These are phyloP conservation scores for Nigrospora oryzae DNA, from an alignment of 2,329 filamentous ascomycete genomes.

Conservation along the genomic window DNA sequence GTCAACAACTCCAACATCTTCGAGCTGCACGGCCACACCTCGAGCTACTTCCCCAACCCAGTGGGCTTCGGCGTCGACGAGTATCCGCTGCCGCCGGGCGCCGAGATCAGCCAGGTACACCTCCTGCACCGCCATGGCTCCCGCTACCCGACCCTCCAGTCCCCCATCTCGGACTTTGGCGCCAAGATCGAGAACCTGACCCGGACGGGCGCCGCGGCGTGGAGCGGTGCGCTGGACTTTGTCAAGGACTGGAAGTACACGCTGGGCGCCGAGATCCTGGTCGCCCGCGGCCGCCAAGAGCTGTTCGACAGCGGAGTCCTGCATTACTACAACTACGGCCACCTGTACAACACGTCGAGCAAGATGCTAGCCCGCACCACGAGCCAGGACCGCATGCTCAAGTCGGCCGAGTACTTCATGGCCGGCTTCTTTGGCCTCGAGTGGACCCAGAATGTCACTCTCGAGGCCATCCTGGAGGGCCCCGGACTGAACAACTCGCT, in stretches of 20 bases:
- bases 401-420: conserved; percentile 70
- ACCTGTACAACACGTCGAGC: conserved; percentile 61
- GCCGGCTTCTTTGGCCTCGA: conserved; percentile 72
- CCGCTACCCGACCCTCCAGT: conserved; percentile 59
- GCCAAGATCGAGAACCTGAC: conserved; percentile 36
- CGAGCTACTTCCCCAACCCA: conserved; percentile 61
- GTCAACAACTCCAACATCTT: conserved; percentile 58
- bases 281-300: conserved; percentile 65
- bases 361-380: conserved; percentile 69
- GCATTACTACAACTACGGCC: conserved; percentile 65
- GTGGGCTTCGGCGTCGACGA: conserved; percentile 65
- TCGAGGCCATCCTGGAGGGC: conserved; percentile 64
- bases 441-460: conserved; percentile 61
- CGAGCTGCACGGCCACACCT: conserved; percentile 46
- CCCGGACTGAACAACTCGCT: conserved; percentile 61
- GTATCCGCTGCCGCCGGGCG: conserved; percentile 56
- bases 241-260: conserved; percentile 61
- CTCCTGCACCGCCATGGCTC: conserved; percentile 61
- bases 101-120: conserved; percentile 56
- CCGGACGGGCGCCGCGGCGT: conserved; percentile 31
- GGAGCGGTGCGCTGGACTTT: conserved; percentile 54
- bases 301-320: conserved; percentile 61
- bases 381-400: conserved; percentile 69
- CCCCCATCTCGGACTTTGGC: conserved; percentile 46
- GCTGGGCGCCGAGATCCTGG: conserved; percentile 63